Percentiles rank a stretch among this genome's conserved stretches.
Conservation (phyloP, 148 eudicot species). For the Mesembryanthemum crystallinum region DNA sequence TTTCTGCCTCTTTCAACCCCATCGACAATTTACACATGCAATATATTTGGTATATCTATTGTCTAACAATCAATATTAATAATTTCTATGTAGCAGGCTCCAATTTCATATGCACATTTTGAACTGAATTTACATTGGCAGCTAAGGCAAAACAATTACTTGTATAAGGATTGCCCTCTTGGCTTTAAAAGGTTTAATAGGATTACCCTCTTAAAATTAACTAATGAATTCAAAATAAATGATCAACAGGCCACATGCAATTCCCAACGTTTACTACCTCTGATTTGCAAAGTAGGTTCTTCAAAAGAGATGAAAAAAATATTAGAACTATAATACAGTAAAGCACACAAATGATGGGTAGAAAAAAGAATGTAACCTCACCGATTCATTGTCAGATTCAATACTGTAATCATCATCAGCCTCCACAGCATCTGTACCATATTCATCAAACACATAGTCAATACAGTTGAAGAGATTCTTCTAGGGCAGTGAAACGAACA, state of each 20-base stretch:
- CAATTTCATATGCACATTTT: neutral
- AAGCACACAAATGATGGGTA: neutral
- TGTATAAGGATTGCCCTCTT: too few species aligned
- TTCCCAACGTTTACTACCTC: neutral
- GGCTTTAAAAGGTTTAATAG: too few species aligned
- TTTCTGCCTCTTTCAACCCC: neutral
- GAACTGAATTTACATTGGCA: neutral
- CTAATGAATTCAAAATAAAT: neutral
- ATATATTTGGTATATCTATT: neutral
- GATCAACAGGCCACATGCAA: neutral
- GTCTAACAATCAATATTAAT: neutral
- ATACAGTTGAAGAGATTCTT: constrained; percentile 6
- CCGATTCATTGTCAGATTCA: constrained; percentile 60
- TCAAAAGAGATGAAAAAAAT: constrained; percentile 3
- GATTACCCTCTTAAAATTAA: neutral
- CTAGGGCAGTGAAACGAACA: constrained; percentile 16
- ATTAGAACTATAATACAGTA: neutral
- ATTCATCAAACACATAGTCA: constrained; percentile 16
- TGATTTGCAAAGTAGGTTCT: constrained; percentile 10
- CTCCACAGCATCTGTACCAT: constrained; percentile 39
- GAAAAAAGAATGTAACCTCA: constrained; percentile 29
- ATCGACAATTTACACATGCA: neutral
- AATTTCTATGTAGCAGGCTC: neutral
- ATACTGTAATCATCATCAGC: constrained; percentile 64
- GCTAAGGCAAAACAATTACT: neutral